Evolutionary conservation across 164 flowering plant genomes (phyloP).

Genomic region (Brasenia schreberi): DNA sequence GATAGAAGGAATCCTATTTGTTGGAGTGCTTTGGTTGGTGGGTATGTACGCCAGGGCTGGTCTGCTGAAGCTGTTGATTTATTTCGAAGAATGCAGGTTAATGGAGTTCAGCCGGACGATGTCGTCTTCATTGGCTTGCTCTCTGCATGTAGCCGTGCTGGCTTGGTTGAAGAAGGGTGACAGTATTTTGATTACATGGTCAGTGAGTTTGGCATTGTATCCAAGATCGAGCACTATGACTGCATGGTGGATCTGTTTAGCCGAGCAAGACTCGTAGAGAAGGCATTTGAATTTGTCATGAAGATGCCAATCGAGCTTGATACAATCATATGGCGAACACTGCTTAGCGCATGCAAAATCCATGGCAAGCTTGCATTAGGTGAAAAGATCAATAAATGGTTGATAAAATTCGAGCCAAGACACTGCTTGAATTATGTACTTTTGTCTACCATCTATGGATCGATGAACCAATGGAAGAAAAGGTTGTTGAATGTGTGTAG

Average conservation of each 20-base stretch:
- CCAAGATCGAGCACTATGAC: constrained; percentile 11
- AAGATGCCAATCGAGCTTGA: constrained; percentile 11
- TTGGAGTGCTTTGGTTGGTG: constrained; percentile 15
- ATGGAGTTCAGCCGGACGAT: constrained; percentile 5
- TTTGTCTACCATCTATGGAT: constrained; percentile 10
- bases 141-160: constrained; percentile 13
- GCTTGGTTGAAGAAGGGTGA: constrained; percentile 10
- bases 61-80: constrained; percentile 6
- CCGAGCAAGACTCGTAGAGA: constrained; percentile 9
- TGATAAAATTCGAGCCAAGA: constrained; percentile 9
- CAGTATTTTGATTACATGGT: constrained; percentile 5
- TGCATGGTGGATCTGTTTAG: constrained; percentile 14
- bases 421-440: constrained; percentile 9
- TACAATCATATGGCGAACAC: constrained; percentile 9
- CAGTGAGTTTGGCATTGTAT: constrained; percentile 3
- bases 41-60: constrained; percentile 6
- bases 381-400: constrained; percentile 8
- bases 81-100: constrained; percentile 10
- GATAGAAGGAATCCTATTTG: constrained; percentile 4
- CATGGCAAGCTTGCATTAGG: constrained; percentile 10
- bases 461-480: constrained; percentile 5
- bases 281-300: constrained; percentile 6
- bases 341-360: constrained; percentile 9
- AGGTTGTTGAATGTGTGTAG: too few species aligned
- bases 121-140: constrained; percentile 11